These are phyloP conservation scores for Oenanthe sinensis DNA, from an alignment of 129 eudicot species.

Conservation along the genomic window DNA sequence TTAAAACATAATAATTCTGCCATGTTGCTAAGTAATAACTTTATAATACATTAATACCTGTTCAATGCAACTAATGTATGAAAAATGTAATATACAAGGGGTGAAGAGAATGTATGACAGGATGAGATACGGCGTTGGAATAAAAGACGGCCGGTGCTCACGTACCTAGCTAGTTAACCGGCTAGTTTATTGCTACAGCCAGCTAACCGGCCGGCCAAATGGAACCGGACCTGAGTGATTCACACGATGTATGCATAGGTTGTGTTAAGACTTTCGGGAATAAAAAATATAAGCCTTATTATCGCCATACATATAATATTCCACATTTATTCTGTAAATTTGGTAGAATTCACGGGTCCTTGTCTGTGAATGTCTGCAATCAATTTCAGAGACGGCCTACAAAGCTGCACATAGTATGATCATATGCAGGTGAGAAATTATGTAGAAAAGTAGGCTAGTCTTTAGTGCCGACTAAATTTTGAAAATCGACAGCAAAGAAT, in stretches of 20 bases:
- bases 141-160: not conserved
- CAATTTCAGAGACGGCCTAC: not conserved
- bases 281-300: not conserved
- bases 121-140: not conserved
- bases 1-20: no score
- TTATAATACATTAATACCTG: no score
- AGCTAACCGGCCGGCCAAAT: not conserved
- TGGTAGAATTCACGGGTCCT: not conserved
- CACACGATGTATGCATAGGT: not conserved
- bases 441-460: no score
- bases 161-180: not conserved
- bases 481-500: no score
- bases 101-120: not conserved
- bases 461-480: no score
- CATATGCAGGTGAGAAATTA: no score
- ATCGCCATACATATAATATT: not conserved
- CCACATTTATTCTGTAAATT: not conserved
- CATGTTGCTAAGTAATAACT: no score
- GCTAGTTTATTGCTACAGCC: not conserved
- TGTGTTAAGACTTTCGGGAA: not conserved
- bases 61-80: no score
- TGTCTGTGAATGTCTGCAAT: not conserved
- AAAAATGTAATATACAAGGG: not conserved
- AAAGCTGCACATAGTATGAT: no score
- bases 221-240: constrained; percentile 2